phyloP scores from a whole-genome alignment of 192 early-diverging fungal genomes.

The Linnemannia exigua region DNA sequence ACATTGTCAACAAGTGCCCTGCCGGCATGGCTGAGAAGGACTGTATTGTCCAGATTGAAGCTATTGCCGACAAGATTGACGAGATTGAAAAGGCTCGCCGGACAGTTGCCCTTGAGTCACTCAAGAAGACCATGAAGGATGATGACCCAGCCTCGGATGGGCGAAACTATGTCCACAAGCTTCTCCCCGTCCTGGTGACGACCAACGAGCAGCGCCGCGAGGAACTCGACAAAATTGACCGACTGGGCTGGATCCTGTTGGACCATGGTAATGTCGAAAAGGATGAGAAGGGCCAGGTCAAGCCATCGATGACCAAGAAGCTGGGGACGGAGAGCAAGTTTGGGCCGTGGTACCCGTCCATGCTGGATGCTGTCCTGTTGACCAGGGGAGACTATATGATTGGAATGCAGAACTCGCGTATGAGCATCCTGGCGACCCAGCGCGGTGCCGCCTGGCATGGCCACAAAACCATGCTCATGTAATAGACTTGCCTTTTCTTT shows the following conservation, averaged over 20 bases:
- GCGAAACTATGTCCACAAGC: constrained; percentile 6
- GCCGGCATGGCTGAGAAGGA: constrained; percentile 25
- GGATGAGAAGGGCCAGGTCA: constrained; percentile 15
- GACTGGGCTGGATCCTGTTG: constrained; percentile 42
- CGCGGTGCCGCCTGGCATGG: constrained; percentile 37
- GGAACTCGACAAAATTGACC: constrained; percentile 37
- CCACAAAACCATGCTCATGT: constrained; percentile 39
- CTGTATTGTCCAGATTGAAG: constrained; percentile 52
- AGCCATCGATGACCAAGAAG: constrained; percentile 27
- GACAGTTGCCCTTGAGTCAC: neutral
- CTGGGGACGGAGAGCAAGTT: constrained; percentile 16
- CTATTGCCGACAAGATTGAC: constrained; percentile 43
- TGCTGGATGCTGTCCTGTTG: constrained; percentile 49
- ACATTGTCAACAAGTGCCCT: constrained; percentile 43
- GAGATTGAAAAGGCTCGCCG: constrained; percentile 36
- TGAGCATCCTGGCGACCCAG: constrained; percentile 42
- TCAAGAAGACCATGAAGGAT: neutral
- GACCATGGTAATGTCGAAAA: constrained; percentile 45
- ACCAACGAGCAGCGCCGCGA: constrained; percentile 33
- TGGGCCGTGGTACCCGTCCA: constrained; percentile 44
- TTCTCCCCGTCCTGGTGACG: constrained; percentile 35
- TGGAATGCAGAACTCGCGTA: constrained; percentile 44
- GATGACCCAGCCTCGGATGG: constrained; percentile 8
- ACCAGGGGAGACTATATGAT: constrained; percentile 47
- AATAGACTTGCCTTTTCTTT: neutral